Percentiles rank a stretch among this genome's conserved stretches.
Evolutionary conservation across 2,329 filamentous ascomycete genomes (phyloP).

Genomic region (Dothiorella sarmentorum): DNA sequence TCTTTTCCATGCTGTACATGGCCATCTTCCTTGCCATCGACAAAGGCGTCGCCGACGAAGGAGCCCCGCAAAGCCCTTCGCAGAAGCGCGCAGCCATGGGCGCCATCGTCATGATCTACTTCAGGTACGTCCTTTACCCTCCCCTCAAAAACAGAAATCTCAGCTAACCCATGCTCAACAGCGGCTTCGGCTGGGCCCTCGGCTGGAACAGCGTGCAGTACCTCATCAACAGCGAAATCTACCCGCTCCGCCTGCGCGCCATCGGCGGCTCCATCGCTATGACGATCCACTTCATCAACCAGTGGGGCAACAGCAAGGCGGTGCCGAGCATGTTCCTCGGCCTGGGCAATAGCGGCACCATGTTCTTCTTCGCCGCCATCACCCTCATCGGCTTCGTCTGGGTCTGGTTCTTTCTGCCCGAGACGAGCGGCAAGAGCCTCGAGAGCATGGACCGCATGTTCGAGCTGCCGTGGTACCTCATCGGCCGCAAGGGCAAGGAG

Average conservation of each 20-base stretch:
- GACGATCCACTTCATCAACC: conserved; percentile 75
- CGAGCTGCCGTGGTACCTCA: conserved; percentile 69
- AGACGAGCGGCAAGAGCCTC: conserved; percentile 62
- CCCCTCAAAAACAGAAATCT: neutral
- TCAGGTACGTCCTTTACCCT: conserved; percentile 19
- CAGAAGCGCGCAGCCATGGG: conserved; percentile 60
- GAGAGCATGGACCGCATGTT: conserved; percentile 72
- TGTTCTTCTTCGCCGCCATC: conserved; percentile 70
- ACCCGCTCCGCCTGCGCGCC: conserved; percentile 70
- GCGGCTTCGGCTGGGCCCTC: conserved; percentile 39
- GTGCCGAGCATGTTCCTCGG: conserved; percentile 71
- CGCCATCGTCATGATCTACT: conserved; percentile 65
- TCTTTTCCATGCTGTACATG: conserved; percentile 54
- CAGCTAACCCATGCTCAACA: neutral
- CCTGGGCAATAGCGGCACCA: conserved; percentile 62
- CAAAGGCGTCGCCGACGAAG: conserved; percentile 49
- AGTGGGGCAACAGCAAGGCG: conserved; percentile 73
- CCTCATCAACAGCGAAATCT: conserved; percentile 72
- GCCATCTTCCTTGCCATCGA: conserved; percentile 59
- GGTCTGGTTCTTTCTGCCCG: conserved; percentile 71
- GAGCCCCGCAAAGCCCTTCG: conserved; percentile 45
- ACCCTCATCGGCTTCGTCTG: conserved; percentile 65
- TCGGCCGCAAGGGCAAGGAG: conserved; percentile 50
- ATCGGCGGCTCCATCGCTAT: conserved; percentile 69
- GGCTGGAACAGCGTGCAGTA: conserved; percentile 75